Evolutionary conservation across 176 grass and related monocot genomes (phyloP), one percentile per base, ranked within the genome.

Genomic region (Elaeis guineensis): DNA sequence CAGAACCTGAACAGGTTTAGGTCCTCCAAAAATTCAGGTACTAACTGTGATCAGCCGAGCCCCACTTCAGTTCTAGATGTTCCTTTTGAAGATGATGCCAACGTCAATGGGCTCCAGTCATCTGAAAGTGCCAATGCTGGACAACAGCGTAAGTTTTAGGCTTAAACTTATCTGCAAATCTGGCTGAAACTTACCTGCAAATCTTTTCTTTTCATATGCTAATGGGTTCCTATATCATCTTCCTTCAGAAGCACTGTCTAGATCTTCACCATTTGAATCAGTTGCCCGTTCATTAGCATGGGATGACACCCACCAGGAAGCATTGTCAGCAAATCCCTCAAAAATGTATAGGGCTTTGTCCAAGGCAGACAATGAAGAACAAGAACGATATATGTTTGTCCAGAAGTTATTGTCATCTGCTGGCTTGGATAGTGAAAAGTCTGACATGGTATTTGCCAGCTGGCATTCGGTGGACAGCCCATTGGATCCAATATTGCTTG

Each of bases 61-160:
- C 81, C 87, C 65, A 89, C 76, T 75, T 92, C 93, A 71, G 67
- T 86, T 91, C 67, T 89, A 56, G 84, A 86, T 63, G 62, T 72
- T 52, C n/a, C 67, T 39, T 83, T 89, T 83, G 79, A 95, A 66
- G 69, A 78, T 73, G 69, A 78, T 73, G 72, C 25, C 50, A 85
- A 78, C 17, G 71, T 54, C 62, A 80, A 69, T 22, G 82, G 62
- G 54, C 66, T 81, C 29, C 70, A 71, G 50, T 86, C 82, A 22
- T 89, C 80, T 69, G 77, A 76, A 74, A 67, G 51, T 58, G 76
- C 50, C 54, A 50, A 50, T 67, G 58, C 19, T 19, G 62, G 48
- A 59, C 68, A 70, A 44, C 78, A 80, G 57, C 74, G 93, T 92
- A 83, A 75, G 78, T 69, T 28, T 44, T 11, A 44, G 9, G 35